Percentiles rank a stretch among this genome's conserved stretches.
These are phyloP conservation scores for Annulohypoxylon bovei DNA, from an alignment of 495 filamentous ascomycete species.

Conservation along the genomic window DNA sequence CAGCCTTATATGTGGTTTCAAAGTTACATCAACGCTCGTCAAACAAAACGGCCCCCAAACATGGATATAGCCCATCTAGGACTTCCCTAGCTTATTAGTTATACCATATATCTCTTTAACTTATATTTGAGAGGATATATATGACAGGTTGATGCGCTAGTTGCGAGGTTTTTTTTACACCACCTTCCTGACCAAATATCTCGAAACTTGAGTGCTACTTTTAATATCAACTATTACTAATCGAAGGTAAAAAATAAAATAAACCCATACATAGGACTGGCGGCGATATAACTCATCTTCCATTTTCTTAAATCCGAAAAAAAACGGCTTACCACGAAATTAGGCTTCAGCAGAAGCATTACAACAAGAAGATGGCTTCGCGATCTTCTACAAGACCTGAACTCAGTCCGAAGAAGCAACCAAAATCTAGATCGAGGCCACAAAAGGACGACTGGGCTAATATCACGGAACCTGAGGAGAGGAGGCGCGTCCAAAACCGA, in stretches of 20 bases:
- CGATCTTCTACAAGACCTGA: slow-evolving; percentile 46
- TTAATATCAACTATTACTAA: slow-evolving; percentile 2
- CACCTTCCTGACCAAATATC: slow-evolving; percentile 2
- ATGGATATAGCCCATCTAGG: background rate
- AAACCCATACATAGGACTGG: background rate
- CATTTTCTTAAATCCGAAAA: background rate
- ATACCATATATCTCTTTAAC: background rate
- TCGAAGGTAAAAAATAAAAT: background rate
- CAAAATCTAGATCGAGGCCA: slow-evolving; percentile 45
- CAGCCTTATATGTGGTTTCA: slow-evolving; percentile 34
- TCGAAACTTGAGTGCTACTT: background rate
- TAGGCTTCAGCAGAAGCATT: slow-evolving; percentile 1
- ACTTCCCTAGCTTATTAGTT: background rate
- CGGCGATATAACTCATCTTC: background rate
- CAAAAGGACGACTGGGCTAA: slow-evolving; percentile 67
- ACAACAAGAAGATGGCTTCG: slow-evolving; percentile 46
- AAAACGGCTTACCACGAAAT: background rate
- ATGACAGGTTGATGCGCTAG: background rate
- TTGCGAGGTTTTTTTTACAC: background rate
- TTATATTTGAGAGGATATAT: slow-evolving; percentile 8
- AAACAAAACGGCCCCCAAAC: slow-evolving; percentile 33
- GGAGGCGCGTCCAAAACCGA: slow-evolving; percentile 68
- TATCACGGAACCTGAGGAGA: slow-evolving; percentile 68
- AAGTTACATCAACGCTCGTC: slow-evolving; percentile 27
- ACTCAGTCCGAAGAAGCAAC: slow-evolving; percentile 47